Base-by-base conservation (phyloP, 768 basidiomycete genomes). In the Lactifluus echinatus region DNA sequence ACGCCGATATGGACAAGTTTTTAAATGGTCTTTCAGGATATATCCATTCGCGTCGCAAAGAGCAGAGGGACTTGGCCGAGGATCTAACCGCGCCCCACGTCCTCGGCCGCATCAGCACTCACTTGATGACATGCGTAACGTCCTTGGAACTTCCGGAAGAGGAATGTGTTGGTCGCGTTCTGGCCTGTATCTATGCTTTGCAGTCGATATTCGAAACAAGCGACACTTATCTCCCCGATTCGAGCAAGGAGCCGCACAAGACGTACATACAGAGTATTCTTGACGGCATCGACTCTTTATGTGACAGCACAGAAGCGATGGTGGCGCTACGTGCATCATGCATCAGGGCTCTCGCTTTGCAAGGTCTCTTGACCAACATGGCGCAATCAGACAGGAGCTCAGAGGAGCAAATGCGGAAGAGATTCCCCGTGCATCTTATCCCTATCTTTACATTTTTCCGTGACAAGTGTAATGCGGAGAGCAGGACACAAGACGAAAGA, bases 1-100 rank as follows among this genome's bases (percentile, higher is more conserved):
- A 57, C 45, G 17, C 1, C 8, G 51, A 53, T 19, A 57, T 57
- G 56, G 50, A 57, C 51, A 53, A 39, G n/a, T 57, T 53, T 31
- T 40, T 53, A n/a, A 39, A 53, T 40, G 51, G 50, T 3, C 56
- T 57, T 15, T 45, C 50, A 12, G 56, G 56, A 23, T 57, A 57
- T 15, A 48, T 57, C 21, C 21, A 46, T 14, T 53, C 56, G 8
- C n/a, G 6, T 40, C 37, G 26, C 31, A 53, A 50, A 6, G 24
- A 48, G 5, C n/a, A 12, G 12, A 12, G 23, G 11, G 17, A 26
- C 8, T 26, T 57, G 39, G 23, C 23, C 17, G 15, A 40, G 36
- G 31, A 42, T 24, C 7, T 57, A 10, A 34, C 45, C 8, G 23
- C 36, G 11, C 23, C 26, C 0, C 15, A 34, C 37, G 42, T 53